Evolutionary conservation across 2,329 filamentous ascomycete species (phyloP).

Genomic region (Trichoderma guizhouense): DNA sequence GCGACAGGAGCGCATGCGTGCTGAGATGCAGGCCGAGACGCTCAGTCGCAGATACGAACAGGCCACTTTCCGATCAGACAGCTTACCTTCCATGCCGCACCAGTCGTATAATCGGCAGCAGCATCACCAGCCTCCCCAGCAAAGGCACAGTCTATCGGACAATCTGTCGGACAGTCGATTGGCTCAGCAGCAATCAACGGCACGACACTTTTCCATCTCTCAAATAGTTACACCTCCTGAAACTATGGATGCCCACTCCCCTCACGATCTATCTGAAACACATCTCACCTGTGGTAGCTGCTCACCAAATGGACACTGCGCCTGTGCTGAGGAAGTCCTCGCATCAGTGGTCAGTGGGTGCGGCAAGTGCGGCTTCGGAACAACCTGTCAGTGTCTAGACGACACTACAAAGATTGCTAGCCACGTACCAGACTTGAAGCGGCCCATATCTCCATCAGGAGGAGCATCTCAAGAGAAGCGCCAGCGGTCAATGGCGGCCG

Average conservation of each 20-base stretch:
- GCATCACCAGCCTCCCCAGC: constrained; percentile 27
- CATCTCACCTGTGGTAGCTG: constrained; percentile 55
- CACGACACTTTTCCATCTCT: constrained; percentile 49
- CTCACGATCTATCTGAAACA: constrained; percentile 30
- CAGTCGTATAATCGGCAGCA: constrained; percentile 29
- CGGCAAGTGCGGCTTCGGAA: constrained; percentile 60
- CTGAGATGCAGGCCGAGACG: constrained; percentile 40
- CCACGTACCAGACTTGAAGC: constrained; percentile 41
- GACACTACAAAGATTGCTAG: constrained; percentile 54
- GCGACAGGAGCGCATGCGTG: constrained; percentile 45
- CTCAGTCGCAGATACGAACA: constrained; percentile 33
- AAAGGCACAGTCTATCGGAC: constrained; percentile 30
- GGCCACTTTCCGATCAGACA: constrained; percentile 28
- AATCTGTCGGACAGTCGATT: constrained; percentile 28
- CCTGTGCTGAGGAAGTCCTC: constrained; percentile 58
- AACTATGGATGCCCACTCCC: constrained; percentile 30
- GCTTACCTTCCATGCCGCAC: constrained; percentile 26
- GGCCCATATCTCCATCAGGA: constrained; percentile 46
- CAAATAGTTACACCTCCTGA: constrained; percentile 57
- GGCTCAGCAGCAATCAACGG: constrained; percentile 30
- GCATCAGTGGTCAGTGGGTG: constrained; percentile 57
- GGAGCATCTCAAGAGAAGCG: constrained; percentile 52
- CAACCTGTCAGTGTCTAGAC: constrained; percentile 62
- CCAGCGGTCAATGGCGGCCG: constrained; percentile 48
- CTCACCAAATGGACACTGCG: constrained; percentile 50